Percentiles rank a stretch among this genome's conserved stretches.
These are phyloP conservation scores for Lepraria neglecta DNA, from an alignment of 495 filamentous ascomycete genomes.

Conservation along the genomic window DNA sequence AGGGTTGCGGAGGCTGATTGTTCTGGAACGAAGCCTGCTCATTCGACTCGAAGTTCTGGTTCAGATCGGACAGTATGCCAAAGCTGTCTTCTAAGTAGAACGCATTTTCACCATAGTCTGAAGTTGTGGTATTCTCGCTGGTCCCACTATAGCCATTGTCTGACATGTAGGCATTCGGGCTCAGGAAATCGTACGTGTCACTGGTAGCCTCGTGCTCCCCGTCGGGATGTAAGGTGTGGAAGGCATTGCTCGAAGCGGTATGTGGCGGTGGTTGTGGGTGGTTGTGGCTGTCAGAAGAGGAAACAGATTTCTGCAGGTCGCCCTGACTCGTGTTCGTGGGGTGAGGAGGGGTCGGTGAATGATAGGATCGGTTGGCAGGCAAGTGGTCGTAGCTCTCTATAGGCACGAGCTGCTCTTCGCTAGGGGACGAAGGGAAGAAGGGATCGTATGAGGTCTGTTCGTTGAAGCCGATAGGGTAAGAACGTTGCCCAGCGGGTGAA, in stretches of 20 bases:
- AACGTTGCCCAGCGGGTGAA: conserved; percentile 14
- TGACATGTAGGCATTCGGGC: conserved; percentile 23
- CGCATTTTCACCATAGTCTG: conserved; percentile 12
- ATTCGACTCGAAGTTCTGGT: conserved; percentile 10
- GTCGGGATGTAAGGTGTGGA: conserved; percentile 10
- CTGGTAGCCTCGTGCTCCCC: conserved; percentile 9
- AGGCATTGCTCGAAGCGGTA: conserved; percentile 5
- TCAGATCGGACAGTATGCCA: conserved; percentile 15
- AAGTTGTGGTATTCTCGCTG: conserved; percentile 25
- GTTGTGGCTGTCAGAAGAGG: conserved; percentile 1
- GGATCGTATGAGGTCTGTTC: conserved; percentile 27
- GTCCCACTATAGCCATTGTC: conserved; percentile 25
- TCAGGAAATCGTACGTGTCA: conserved; percentile 23
- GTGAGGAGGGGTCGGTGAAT: conserved; percentile 21
- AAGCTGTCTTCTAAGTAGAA: conserved; percentile 23
- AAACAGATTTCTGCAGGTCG: conserved; percentile 4
- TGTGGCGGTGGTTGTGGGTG: conserved; percentile 12
- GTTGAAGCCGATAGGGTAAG: conserved; percentile 28
- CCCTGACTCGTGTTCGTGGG: conserved; percentile 1
- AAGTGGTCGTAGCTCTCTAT: conserved; percentile 20
- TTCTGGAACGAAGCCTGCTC: conserved; percentile 3
- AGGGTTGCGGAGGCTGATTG: background rate
- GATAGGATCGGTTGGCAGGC: conserved; percentile 18
- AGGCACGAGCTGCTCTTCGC: conserved; percentile 26
- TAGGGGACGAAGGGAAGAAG: conserved; percentile 25